These are phyloP conservation scores for Nakazawaea pomicola DNA, from an alignment of 805 yeast species.

Conservation along the genomic window DNA sequence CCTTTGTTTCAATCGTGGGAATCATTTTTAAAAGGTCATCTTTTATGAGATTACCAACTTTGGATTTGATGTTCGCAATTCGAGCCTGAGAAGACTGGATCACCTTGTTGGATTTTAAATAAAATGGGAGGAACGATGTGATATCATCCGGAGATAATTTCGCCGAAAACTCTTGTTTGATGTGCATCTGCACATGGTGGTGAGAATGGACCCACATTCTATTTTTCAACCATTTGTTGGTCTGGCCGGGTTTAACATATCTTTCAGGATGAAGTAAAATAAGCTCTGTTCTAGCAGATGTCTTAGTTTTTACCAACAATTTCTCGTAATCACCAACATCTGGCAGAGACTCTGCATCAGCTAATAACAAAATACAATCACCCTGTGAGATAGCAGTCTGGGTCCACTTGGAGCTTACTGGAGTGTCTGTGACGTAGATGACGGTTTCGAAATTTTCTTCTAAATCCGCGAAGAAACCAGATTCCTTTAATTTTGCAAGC, in stretches of 20 bases:
- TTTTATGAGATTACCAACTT: conserved; percentile 16
- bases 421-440: conserved; percentile 83
- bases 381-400: conserved; percentile 91
- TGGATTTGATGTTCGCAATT: conserved; percentile 12
- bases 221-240: conserved; percentile 77
- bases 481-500: conserved; percentile 75
- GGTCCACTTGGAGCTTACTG: conserved; percentile 83
- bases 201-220: conserved; percentile 91
- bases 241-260: conserved; percentile 78
- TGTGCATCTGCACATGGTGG: conserved; percentile 79
- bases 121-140: conserved; percentile 3
- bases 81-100: conserved; percentile 12
- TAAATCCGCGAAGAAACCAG: conserved; percentile 85
- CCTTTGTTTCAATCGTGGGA: conserved; percentile 1
- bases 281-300: conserved; percentile 84
- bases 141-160: conserved; percentile 7
- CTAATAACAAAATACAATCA: conserved; percentile 84
- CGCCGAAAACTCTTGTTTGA: conserved; percentile 12
- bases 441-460: conserved; percentile 89
- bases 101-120: conserved; percentile 6
- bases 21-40: conserved; percentile 21
- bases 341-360: conserved; percentile 73
- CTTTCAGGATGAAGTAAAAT: conserved; percentile 81
- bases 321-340: conserved; percentile 84
- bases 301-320: conserved; percentile 64